These are phyloP conservation scores for Leishmania martiniquensis DNA, from an alignment of 208 protist species.

Conservation along the genomic window DNA sequence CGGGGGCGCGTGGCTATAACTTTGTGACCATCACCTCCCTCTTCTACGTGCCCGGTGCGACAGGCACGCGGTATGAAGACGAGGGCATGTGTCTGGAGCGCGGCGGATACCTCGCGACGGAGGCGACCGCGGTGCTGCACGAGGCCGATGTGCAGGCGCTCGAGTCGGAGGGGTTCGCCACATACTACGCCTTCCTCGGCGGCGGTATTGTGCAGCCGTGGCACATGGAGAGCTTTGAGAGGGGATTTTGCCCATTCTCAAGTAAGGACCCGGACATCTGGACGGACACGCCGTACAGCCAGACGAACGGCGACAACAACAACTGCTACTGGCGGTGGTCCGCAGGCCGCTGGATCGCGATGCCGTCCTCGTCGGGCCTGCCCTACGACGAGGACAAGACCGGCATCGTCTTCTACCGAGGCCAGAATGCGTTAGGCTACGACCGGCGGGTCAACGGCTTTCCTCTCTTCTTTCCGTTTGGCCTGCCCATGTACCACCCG, in stretches of 20 bases:
- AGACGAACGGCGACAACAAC: neutral
- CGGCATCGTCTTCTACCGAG: constrained; percentile 30
- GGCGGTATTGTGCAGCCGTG: constrained; percentile 16
- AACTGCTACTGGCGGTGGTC: constrained; percentile 39
- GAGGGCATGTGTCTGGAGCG: constrained; percentile 5
- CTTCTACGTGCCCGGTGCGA: constrained; percentile 5
- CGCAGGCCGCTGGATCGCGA: constrained; percentile 21
- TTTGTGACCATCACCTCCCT: constrained; percentile 20
- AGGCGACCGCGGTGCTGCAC: constrained; percentile 29
- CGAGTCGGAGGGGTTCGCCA: neutral
- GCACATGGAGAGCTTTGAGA: neutral
- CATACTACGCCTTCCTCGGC: constrained; percentile 40
- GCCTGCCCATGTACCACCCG: neutral
- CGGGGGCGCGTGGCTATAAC: constrained; percentile 4
- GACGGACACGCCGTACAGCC: neutral
- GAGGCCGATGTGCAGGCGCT: constrained; percentile 15
- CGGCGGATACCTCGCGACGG: constrained; percentile 35
- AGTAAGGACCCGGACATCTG: constrained; percentile 1
- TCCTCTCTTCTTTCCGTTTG: constrained; percentile 1
- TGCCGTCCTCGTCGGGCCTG: constrained; percentile 12
- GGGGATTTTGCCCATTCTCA: constrained; percentile 1
- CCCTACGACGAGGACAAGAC: neutral
- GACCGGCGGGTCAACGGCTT: constrained; percentile 10
- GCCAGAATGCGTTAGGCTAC: neutral
- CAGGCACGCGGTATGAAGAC: constrained; percentile 7